Percentiles rank a stretch among this genome's conserved stretches.
These are phyloP conservation scores for Ceratocystis ficicola DNA, from an alignment of 2,329 filamentous ascomycete genomes.

Conservation along the genomic window DNA sequence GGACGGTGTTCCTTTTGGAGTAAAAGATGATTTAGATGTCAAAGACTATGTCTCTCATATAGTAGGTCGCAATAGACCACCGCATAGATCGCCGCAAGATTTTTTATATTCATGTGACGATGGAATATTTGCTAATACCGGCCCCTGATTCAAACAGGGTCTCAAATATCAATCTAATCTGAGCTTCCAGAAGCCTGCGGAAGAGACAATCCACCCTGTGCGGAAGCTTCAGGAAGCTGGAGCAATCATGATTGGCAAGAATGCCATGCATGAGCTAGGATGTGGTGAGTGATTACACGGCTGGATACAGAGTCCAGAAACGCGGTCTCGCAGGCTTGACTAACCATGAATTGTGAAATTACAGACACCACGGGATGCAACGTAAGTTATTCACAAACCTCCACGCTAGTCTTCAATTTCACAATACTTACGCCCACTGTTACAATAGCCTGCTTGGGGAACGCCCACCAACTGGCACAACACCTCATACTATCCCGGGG, in stretches of 20 bases:
- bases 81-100: not conserved
- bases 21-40: slow-evolving; percentile 70
- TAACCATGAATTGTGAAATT: slow-evolving; percentile 19
- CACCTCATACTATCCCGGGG: slow-evolving; percentile 62
- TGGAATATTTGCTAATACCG: not conserved
- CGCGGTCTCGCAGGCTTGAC: not conserved
- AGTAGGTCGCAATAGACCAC: slow-evolving; percentile 39
- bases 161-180: slow-evolving; percentile 42
- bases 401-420: not conserved
- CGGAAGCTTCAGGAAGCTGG: slow-evolving; percentile 60
- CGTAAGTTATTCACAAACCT: slow-evolving; percentile 28
- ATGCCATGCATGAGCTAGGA: slow-evolving; percentile 70
- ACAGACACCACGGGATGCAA: slow-evolving; percentile 74
- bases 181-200: slow-evolving; percentile 39
- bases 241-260: slow-evolving; percentile 62
- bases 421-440: slow-evolving; percentile 6
- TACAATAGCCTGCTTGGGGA: slow-evolving; percentile 45
- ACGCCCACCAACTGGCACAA: slow-evolving; percentile 72
- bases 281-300: slow-evolving; percentile 39
- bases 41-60: slow-evolving; percentile 56
- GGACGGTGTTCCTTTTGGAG: slow-evolving; percentile 70
- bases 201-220: slow-evolving; percentile 57
- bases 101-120: not conserved
- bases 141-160: slow-evolving; percentile 8
- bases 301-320: not conserved